These are phyloP conservation scores for Planoprotostelium fungivorum DNA, from an alignment of 78 protist genomes.

Conservation along the genomic window DNA sequence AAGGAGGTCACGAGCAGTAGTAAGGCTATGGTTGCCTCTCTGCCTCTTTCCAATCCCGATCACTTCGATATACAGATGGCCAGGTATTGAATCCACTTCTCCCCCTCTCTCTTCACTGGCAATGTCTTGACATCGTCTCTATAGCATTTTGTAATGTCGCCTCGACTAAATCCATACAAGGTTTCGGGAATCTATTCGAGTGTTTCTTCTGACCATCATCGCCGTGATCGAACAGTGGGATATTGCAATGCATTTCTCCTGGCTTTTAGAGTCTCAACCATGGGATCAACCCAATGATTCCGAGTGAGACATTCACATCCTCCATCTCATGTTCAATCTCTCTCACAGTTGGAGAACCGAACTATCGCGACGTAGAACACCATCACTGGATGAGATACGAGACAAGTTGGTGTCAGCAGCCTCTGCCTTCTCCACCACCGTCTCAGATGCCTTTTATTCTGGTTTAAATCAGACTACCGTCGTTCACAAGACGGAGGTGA, in stretches of 20 bases:
- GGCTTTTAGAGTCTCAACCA: neutral
- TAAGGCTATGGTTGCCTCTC: neutral
- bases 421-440: neutral
- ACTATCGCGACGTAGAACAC: neutral
- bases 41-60: neutral
- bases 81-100: too few species aligned
- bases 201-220: neutral
- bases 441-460: neutral
- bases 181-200: neutral
- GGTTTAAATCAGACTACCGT: neutral
- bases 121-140: neutral
- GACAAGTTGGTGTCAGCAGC: neutral
- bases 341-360: neutral
- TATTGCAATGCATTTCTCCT: neutral
- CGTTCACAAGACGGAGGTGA: neutral
- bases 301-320: neutral
- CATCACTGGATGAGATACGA: neutral
- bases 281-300: neutral
- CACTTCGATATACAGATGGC: neutral
- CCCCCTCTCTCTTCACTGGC: too few species aligned
- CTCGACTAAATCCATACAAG: too few species aligned
- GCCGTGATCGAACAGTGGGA: neutral
- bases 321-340: neutral
- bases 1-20: neutral
- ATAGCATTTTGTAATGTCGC: neutral